Conservation (phyloP, 176 grass and related monocot genomes). For the Microstegium vimineum region DNA sequence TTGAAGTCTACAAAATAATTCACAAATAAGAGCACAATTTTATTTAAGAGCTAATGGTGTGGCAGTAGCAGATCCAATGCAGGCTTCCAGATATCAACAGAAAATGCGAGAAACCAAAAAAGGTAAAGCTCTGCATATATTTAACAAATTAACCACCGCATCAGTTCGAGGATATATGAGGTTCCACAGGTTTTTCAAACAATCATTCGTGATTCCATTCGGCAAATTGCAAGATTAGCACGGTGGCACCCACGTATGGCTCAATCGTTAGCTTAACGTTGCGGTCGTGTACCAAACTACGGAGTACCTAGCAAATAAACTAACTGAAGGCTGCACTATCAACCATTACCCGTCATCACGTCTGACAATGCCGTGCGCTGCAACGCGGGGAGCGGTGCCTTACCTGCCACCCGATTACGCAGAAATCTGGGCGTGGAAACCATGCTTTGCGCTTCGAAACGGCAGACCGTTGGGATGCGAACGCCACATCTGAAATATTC, state of each 20-base stretch:
- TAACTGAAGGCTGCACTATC: not conserved
- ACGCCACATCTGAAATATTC: constrained; percentile 24
- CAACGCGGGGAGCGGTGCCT: not conserved
- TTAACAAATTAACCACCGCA: not conserved
- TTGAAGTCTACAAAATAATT: not conserved
- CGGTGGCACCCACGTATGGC: not conserved
- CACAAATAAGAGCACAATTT: not conserved
- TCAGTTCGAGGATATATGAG: not conserved
- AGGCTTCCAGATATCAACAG: not conserved
- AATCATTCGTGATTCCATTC: not conserved
- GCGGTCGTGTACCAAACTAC: not conserved
- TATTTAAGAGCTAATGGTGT: not conserved
- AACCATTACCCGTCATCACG: too few relatives aligned
- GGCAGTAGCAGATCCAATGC: not conserved
- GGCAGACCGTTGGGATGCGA: not conserved
- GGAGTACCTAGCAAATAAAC: not conserved
- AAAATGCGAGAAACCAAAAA: not conserved
- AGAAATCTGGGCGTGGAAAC: not conserved
- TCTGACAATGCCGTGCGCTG: not conserved
- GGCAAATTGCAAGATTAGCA: not conserved
- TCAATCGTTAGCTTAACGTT: not conserved
- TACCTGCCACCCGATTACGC: not conserved
- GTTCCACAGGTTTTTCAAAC: not conserved
- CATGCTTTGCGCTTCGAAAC: not conserved
- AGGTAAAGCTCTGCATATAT: not conserved